A percentile compares a stretch with the other conserved stretches of the same genome.
Evolutionary conservation across 345 rosid species (phyloP).

Genomic region (Gossypium herbaceum): DNA sequence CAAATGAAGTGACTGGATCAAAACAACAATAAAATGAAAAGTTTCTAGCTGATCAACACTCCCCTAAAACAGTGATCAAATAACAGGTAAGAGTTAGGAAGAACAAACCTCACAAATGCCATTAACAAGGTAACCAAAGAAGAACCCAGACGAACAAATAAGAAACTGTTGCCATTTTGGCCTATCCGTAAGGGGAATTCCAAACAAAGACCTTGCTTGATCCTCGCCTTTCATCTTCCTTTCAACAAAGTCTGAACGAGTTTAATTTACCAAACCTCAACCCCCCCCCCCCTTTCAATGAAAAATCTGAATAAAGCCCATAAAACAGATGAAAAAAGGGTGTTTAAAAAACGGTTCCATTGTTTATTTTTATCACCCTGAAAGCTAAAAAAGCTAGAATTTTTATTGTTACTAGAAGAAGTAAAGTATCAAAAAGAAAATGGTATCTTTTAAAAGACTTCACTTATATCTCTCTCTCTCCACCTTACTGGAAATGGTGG

Average conservation of each 20-base stretch:
- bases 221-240: slow-evolving; percentile 50
- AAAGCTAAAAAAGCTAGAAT: not conserved
- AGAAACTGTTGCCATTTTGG: slow-evolving; percentile 76
- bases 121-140: slow-evolving; percentile 91
- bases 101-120: slow-evolving; percentile 76
- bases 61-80: not conserved
- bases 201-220: slow-evolving; percentile 54
- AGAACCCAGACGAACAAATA: slow-evolving; percentile 88
- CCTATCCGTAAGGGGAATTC: slow-evolving; percentile 55
- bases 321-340: not conserved
- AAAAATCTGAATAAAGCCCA: not conserved
- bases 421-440: slow-evolving; percentile 5
- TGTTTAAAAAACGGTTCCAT: not conserved
- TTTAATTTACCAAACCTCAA: not conserved
- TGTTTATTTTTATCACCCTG: not conserved
- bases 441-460: not conserved
- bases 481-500: not conserved
- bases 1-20: not conserved
- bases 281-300: not conserved
- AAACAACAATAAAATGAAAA: not conserved
- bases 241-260: not conserved
- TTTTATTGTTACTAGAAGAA: too few species aligned
- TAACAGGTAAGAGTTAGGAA: not conserved
- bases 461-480: not conserved
- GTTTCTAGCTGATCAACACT: not conserved